Conservation (phyloP, 495 filamentous ascomycete genomes). For the Tetracladium setigerum region DNA sequence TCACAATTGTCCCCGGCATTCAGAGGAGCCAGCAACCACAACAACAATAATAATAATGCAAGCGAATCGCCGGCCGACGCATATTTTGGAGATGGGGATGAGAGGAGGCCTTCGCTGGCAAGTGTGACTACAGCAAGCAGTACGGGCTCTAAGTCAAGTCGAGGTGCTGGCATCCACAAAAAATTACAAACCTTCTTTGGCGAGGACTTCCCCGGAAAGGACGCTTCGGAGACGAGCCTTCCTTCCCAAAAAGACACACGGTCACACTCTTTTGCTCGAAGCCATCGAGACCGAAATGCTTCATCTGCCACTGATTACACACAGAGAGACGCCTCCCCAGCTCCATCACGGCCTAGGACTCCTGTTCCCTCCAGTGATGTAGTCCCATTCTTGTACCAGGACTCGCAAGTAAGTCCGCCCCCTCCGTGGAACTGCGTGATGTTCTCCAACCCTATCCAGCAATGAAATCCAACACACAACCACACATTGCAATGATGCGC, state of each 20-base stretch:
- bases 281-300: conserved; percentile 63
- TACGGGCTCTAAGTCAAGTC: conserved; percentile 76
- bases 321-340: conserved; percentile 55
- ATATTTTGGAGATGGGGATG: conserved; percentile 62
- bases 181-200: conserved; percentile 80
- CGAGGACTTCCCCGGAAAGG: conserved; percentile 65
- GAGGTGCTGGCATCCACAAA: conserved; percentile 59
- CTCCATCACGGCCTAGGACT: conserved; percentile 64
- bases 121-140: conserved; percentile 83
- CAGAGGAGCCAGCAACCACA: conserved; percentile 27
- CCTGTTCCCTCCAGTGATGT: conserved; percentile 90
- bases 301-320: conserved; percentile 58
- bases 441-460: not conserved
- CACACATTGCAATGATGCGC: not conserved
- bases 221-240: conserved; percentile 69
- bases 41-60: conserved; percentile 23
- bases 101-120: conserved; percentile 79
- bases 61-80: conserved; percentile 63
- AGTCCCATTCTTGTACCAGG: conserved; percentile 92
- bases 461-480: not conserved
- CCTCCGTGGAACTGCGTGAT: not conserved
- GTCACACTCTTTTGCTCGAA: conserved; percentile 49
- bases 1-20: conserved; percentile 61
- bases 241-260: conserved; percentile 38
- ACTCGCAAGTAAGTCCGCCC: conserved; percentile 44